phyloP scores from a whole-genome alignment of 371 early-diverging fungal species.

The Zychaea mexicana region DNA sequence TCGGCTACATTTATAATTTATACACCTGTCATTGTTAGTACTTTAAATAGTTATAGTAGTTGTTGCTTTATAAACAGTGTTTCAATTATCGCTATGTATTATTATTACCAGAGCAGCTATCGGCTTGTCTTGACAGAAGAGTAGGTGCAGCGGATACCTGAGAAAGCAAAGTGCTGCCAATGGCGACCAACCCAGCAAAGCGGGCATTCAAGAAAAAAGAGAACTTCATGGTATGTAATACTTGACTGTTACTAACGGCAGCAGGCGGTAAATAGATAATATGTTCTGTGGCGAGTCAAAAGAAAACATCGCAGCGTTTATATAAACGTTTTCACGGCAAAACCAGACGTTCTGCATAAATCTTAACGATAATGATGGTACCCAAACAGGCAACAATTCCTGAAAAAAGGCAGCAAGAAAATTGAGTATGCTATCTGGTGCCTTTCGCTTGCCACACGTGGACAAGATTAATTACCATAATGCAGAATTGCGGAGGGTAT shows the following conservation, averaged over 20 bases:
- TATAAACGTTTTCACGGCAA: not conserved
- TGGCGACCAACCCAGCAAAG: not conserved
- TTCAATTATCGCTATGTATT: too few relatives aligned
- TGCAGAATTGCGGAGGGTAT: not conserved
- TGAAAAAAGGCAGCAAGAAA: not conserved
- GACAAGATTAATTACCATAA: not conserved
- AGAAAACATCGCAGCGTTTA: too few relatives aligned
- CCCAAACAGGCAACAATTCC: not conserved
- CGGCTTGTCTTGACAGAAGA: not conserved
- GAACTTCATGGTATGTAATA: not conserved
- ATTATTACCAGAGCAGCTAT: constrained; percentile 10
- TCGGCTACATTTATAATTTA: constrained; percentile 1
- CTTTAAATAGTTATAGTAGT: too few relatives aligned
- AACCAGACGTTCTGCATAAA: not conserved
- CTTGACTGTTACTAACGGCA: too few relatives aligned
- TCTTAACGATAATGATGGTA: not conserved
- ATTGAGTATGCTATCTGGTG: not conserved
- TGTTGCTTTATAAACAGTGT: too few relatives aligned
- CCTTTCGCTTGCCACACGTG: not conserved
- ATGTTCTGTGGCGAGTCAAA: not conserved
- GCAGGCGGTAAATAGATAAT: too few relatives aligned
- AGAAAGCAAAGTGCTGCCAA: not conserved
- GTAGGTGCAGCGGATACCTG: not conserved
- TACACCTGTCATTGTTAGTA: not conserved
- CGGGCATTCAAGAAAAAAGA: not conserved